Evolutionary conservation across 2,329 filamentous ascomycete species (phyloP), one percentile per base, ranked within the genome.

Genomic region (Fusarium circinatum): DNA sequence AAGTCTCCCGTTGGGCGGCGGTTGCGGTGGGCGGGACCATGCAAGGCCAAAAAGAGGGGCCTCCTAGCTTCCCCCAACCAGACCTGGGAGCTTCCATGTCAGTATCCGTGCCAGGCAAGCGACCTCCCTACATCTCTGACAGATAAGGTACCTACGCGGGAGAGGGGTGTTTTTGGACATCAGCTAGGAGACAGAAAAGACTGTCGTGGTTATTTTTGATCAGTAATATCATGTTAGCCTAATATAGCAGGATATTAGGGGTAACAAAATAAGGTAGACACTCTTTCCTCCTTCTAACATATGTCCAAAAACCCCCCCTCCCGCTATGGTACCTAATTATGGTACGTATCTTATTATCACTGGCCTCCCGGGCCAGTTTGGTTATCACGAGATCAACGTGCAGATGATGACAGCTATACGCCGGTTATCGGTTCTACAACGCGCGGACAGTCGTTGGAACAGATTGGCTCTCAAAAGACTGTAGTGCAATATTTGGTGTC

Each of bases 261-360:
- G 24, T 24, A 24, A 24, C 24, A 24, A 24, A 24, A 24, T 24
- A 24, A 24, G 24, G 24, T 24, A 24, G 24, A 24, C 24, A 24
- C 24, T 24, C 24, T 24, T 24, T 24, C 24, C 24, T 24, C 24
- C 24, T 24, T 24, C 24, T 24, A 24, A 24, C 24, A 24, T 24
- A 24, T 24, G 24, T 24, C 24, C 24, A 24, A 24, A 24, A 24
- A 24, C 24, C 24, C 24, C 24, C 24, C 24, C 24, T 24, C 24
- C 24, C 24, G 24, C 24, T 24, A 24, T 24, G 34, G 34, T n/a
- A 24, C 7, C n/a, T n/a, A 34, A 20, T 5, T 20, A 30, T 10
- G 62, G 64, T 76, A 75, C 70, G 64, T 74, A 67, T 60, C 48
- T 57, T 62, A 38, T 58, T 49, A 47, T 58, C 30, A 45, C 52